Base-by-base conservation (phyloP, 2,329 filamentous ascomycete species). In the Lojkania enalia region DNA sequence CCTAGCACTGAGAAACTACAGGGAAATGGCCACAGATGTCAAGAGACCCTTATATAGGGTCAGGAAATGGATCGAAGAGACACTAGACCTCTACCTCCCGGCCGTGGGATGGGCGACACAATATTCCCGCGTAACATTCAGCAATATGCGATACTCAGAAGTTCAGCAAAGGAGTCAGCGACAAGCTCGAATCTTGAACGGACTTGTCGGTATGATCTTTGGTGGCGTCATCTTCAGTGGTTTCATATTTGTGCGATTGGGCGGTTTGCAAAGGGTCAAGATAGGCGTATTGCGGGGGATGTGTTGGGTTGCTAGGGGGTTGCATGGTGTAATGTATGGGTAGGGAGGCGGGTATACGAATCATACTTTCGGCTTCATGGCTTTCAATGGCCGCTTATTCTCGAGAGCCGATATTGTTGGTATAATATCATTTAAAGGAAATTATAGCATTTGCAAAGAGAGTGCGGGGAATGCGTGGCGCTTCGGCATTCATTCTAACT, bases 61-160 rank as follows among this genome's bases (percentile, higher is more conserved):
- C 7, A 83, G 94, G 44, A 99, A 99, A 71, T 84, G 77, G 54
- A 74, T 96, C 12, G 94, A 99, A 64, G 94, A 99, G 73, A 82
- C 80, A 23, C 74, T 97, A 40, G 88, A 86, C 40, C 80, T 87
- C 12, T 85, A 87, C 58, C 63, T 95, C 2, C 94, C 94, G 0
- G 74, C 78, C 19, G 71, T 91, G 11, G 94, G 92, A 0, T 96
- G 92, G 85, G 84, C 86, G 63, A 99, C 94, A 2, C 90, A 96
- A 72, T 99, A 99, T 66, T 84, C 87, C 1, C 81, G 92, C 15
- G 86, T 99, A 6, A 96, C 90, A 56, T 99, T 99, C 67, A 89
- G 89, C 47, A 96, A 96, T 61, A 87, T 95, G 72, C 77, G 88
- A 15, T 99, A 99, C 69, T 88, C 87, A 0, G 86, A 95, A 49